Conservation (phyloP, 1,139 yeast species). For the Eremothecium sinecaudum region DNA sequence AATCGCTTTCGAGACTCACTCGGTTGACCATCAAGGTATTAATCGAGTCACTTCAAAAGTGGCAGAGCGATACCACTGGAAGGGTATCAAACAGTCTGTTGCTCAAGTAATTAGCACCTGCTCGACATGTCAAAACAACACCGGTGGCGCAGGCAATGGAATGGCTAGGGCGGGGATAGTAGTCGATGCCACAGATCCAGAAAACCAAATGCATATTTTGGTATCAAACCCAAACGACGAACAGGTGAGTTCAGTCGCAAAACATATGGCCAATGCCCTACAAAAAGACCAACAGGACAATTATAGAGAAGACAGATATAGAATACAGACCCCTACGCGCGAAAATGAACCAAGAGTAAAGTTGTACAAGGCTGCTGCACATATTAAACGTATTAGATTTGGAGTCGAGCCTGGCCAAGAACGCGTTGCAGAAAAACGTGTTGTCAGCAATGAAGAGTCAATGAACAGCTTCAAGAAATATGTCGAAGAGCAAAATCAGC, state of each 20-base stretch:
- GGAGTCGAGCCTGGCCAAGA: slow-evolving; percentile 6
- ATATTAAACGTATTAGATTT: slow-evolving; percentile 9
- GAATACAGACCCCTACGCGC: slow-evolving; percentile 1
- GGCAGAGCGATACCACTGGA: slow-evolving; percentile 82
- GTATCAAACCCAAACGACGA: slow-evolving; percentile 10
- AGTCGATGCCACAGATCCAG: slow-evolving; percentile 19
- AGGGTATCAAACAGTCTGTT: slow-evolving; percentile 80
- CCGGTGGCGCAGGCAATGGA: slow-evolving; percentile 20
- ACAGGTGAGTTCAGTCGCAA: slow-evolving; percentile 21
- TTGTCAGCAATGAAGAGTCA: slow-evolving; percentile 12
- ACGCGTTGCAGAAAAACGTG: slow-evolving; percentile 7
- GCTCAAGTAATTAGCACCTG: slow-evolving; percentile 72
- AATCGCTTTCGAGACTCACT: slow-evolving; percentile 65
- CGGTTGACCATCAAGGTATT: slow-evolving; percentile 74
- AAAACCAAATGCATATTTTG: slow-evolving; percentile 26
- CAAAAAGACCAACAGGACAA: slow-evolving; percentile 12
- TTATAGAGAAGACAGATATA: background rate
- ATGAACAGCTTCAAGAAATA: slow-evolving; percentile 23
- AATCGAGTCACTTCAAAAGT: slow-evolving; percentile 75
- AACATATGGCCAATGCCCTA: slow-evolving; percentile 19
- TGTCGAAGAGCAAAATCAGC: slow-evolving; percentile 16
- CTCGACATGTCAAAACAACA: slow-evolving; percentile 52
- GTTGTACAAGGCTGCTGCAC: slow-evolving; percentile 8
- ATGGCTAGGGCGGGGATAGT: slow-evolving; percentile 20
- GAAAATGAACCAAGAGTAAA: slow-evolving; percentile 6